Evolutionary conservation across 768 basidiomycete genomes (phyloP).

Genomic region (Suillus tomentosus): DNA sequence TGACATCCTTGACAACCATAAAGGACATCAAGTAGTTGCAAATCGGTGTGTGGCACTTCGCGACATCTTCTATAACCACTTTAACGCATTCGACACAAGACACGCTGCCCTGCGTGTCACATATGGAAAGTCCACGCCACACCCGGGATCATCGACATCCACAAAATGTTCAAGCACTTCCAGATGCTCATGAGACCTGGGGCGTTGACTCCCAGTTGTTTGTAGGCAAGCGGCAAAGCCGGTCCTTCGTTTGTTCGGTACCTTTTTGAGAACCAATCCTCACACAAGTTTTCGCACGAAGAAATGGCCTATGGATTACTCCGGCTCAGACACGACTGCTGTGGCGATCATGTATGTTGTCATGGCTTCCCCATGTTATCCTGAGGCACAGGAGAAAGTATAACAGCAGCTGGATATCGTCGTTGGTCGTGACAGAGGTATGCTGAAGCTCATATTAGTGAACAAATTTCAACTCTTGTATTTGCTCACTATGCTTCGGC

Average conservation of each 20-base stretch:
- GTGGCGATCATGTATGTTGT: conserved; percentile 56
- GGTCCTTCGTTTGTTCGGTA: too few species aligned
- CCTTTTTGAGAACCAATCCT: too few species aligned
- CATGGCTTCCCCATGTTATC: conserved; percentile 58
- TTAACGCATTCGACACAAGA: conserved; percentile 13
- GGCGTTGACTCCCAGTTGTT: too few species aligned
- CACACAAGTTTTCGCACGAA: conserved; percentile 43
- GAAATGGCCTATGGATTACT: conserved; percentile 65
- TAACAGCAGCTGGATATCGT: conserved; percentile 57
- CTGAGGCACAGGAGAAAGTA: conserved; percentile 50
- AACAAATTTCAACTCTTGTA: conserved; percentile 34
- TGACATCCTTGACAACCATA: conserved; percentile 33
- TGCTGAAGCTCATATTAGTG: neutral
- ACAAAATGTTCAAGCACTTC: too few species aligned
- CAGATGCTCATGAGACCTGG: too few species aligned
- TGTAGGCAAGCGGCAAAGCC: too few species aligned
- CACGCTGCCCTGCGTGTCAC: conserved; percentile 25
- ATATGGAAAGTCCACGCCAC: too few species aligned
- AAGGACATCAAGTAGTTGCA: conserved; percentile 54
- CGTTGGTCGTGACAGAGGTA: conserved; percentile 44
- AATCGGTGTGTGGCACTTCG: conserved; percentile 45
- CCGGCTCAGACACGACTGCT: conserved; percentile 63
- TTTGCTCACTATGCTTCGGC: conserved; percentile 65
- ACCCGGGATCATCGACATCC: too few species aligned
- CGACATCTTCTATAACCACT: conserved; percentile 43